Conservation (phyloP, 2,329 filamentous ascomycete genomes). For the Acrodontium crateriforme region DNA sequence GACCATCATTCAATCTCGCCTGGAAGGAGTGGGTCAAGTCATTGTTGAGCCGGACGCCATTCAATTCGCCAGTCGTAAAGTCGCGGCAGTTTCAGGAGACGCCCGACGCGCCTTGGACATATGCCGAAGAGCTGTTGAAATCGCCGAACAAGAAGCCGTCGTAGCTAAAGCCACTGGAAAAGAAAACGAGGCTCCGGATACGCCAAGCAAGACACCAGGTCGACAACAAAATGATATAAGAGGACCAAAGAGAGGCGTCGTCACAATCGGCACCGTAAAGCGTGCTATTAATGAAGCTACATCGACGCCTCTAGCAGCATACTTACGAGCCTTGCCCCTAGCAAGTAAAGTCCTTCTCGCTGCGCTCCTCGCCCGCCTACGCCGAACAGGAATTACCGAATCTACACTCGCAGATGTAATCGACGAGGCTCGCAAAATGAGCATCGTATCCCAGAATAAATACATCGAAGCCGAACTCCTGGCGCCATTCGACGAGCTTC, state of each 20-base stretch:
- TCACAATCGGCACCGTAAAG: slow-evolving; percentile 88
- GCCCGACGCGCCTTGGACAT: slow-evolving; percentile 87
- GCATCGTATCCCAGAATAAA: slow-evolving; percentile 44
- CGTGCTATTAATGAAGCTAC: slow-evolving; percentile 92
- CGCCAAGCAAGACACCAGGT: slow-evolving; percentile 46
- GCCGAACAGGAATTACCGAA: slow-evolving; percentile 74
- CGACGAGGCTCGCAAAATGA: slow-evolving; percentile 66
- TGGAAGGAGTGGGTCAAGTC: slow-evolving; percentile 67
- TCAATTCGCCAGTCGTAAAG: slow-evolving; percentile 91
- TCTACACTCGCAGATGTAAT: slow-evolving; percentile 79
- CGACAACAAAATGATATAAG: too few relatives aligned
- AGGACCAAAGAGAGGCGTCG: slow-evolving; percentile 40
- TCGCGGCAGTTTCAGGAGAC: slow-evolving; percentile 90
- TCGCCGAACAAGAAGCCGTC: slow-evolving; percentile 61
- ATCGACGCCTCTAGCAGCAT: slow-evolving; percentile 80
- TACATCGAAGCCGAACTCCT: slow-evolving; percentile 50
- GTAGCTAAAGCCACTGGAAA: slow-evolving; percentile 9
- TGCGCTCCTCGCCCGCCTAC: slow-evolving; percentile 62
- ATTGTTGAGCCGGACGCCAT: slow-evolving; percentile 88
- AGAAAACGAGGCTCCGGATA: slow-evolving; percentile 35
- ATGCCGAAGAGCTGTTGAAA: slow-evolving; percentile 84
- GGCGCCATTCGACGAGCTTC: slow-evolving; percentile 22
- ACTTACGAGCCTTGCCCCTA: slow-evolving; percentile 68
- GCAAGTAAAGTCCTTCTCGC: slow-evolving; percentile 74
- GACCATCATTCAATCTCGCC: slow-evolving; percentile 89